These are phyloP conservation scores for Pichia sp. DNA, from an alignment of 1,139 yeast species.

Conservation along the genomic window DNA sequence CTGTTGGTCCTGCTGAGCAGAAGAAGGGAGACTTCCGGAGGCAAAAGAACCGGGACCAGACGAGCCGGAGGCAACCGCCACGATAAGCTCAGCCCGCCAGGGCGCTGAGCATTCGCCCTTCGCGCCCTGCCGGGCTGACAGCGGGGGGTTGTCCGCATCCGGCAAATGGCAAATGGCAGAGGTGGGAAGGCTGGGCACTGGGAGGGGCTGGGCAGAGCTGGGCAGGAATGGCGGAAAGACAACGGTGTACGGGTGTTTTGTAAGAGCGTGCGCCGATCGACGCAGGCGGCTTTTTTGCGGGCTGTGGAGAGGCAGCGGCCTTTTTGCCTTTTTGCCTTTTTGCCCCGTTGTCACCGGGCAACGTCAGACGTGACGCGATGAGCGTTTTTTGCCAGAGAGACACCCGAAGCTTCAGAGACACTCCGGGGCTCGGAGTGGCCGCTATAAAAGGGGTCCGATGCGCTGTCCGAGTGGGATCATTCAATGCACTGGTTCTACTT, in stretches of 20 bases:
- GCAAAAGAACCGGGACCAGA: background rate
- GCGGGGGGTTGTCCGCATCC: too few relatives aligned
- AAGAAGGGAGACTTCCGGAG: background rate
- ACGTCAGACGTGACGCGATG: background rate
- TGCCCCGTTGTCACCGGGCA: background rate
- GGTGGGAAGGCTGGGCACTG: too few relatives aligned
- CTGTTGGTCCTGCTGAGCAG: background rate
- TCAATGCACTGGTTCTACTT: too few relatives aligned
- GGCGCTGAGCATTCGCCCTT: background rate
- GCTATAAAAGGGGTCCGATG: background rate
- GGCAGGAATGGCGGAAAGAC: too few relatives aligned
- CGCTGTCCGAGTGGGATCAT: background rate
- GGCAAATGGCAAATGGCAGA: too few relatives aligned
- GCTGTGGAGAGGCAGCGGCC: too few relatives aligned
- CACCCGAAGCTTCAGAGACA: background rate
- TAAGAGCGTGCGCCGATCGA: too few relatives aligned
- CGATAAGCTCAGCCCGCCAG: background rate
- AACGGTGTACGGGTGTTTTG: too few relatives aligned
- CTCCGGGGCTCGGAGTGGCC: background rate
- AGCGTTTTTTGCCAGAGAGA: background rate
- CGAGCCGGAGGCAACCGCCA: slow-evolving; percentile 2
- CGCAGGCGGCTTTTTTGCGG: too few relatives aligned
- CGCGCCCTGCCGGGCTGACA: too few relatives aligned
- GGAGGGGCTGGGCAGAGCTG: too few relatives aligned
- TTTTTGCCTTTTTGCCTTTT: too few relatives aligned